phyloP scores from a whole-genome alignment of 495 filamentous ascomycete species.

The Annulohypoxylon stygium region DNA sequence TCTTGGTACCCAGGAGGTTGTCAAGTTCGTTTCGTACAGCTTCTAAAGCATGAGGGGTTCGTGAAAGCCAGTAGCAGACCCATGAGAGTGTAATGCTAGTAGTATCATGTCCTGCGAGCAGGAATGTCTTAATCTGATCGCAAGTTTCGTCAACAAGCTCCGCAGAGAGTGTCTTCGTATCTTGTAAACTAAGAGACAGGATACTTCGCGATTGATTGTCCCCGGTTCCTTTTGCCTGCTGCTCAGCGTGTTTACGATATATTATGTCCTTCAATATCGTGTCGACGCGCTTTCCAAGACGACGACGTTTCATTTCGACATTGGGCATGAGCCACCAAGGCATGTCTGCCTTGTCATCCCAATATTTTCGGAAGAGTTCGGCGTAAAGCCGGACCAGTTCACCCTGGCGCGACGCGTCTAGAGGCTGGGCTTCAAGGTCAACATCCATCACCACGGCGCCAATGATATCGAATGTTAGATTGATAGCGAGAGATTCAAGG shows the following conservation, averaged over 20 bases:
- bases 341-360: conserved; percentile 21
- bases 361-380: conserved; percentile 25
- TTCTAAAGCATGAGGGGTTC: conserved; percentile 56
- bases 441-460: conserved; percentile 53
- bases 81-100: conserved; percentile 57
- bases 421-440: conserved; percentile 53
- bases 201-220: conserved; percentile 44
- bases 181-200: conserved; percentile 52
- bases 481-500: neutral
- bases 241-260: conserved; percentile 2
- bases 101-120: conserved; percentile 64
- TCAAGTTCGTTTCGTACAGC: conserved; percentile 63
- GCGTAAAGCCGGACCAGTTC: conserved; percentile 21
- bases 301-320: conserved; percentile 7
- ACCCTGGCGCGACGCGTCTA: conserved; percentile 13
- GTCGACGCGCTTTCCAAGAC: conserved; percentile 15
- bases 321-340: conserved; percentile 28
- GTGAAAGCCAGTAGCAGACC: conserved; percentile 61
- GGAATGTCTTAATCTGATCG: conserved; percentile 59
- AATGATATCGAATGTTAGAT: conserved; percentile 48
- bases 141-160: conserved; percentile 41
- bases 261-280: conserved; percentile 21
- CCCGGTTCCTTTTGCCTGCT: neutral
- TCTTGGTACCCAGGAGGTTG: conserved; percentile 50
- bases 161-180: conserved; percentile 39